Percentiles rank a stretch among this genome's conserved stretches.
Evolutionary conservation across 2,329 filamentous ascomycete species (phyloP).

Genomic region (Sclerotinia glacialis): DNA sequence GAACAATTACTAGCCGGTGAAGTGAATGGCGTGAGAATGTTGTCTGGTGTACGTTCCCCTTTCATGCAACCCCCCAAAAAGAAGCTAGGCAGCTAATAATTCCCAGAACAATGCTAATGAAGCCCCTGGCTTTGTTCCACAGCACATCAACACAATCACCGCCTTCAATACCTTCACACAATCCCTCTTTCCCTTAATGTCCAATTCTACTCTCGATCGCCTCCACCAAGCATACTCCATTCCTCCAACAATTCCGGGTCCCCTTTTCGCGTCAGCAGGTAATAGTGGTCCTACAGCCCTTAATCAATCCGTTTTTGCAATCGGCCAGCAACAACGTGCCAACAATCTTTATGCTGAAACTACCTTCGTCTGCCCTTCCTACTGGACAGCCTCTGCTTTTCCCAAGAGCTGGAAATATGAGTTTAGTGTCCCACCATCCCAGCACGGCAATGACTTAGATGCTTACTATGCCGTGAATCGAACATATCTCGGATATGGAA

Average conservation of each 20-base stretch:
- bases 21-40: slow-evolving; percentile 37
- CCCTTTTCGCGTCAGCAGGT: slow-evolving; percentile 40
- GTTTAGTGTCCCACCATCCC: slow-evolving; percentile 41
- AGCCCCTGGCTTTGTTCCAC: slow-evolving; percentile 46
- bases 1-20: slow-evolving; percentile 36
- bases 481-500: slow-evolving; percentile 17
- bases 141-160: slow-evolving; percentile 44
- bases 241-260: slow-evolving; percentile 26
- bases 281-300: slow-evolving; percentile 42
- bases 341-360: slow-evolving; percentile 42
- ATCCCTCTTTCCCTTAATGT: slow-evolving; percentile 44
- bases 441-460: slow-evolving; percentile 40
- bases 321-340: slow-evolving; percentile 51
- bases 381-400: slow-evolving; percentile 51
- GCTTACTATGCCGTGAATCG: slow-evolving; percentile 39
- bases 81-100: background rate
- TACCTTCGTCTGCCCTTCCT: slow-evolving; percentile 52
- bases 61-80: background rate
- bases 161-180: slow-evolving; percentile 44
- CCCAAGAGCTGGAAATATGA: slow-evolving; percentile 45
- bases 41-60: slow-evolving; percentile 23
- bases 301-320: slow-evolving; percentile 45
- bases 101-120: slow-evolving; percentile 50
- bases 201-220: slow-evolving; percentile 40
- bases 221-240: slow-evolving; percentile 33